phyloP scores from a whole-genome alignment of 2,329 filamentous ascomycete species.

The Exophiala dermatitidis region DNA sequence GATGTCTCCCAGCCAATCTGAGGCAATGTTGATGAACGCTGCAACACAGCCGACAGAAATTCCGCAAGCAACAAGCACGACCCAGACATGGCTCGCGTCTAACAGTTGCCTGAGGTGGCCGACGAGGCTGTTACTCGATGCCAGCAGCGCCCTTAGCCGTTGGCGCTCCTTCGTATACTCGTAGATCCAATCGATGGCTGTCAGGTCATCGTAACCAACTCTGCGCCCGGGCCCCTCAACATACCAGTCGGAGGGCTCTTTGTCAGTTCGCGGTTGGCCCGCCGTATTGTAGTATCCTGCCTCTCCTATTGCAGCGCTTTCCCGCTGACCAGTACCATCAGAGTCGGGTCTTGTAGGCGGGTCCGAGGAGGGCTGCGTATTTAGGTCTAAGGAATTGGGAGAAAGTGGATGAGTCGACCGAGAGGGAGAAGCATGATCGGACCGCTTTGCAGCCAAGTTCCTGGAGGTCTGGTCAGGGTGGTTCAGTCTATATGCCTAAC shows the following conservation, averaged over 20 bases:
- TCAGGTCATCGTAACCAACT: slow-evolving; percentile 92
- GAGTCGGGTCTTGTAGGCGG: not conserved
- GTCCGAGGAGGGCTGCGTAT: not conserved
- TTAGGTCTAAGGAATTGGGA: too few species aligned
- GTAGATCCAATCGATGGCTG: slow-evolving; percentile 98
- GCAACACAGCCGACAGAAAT: slow-evolving; percentile 76
- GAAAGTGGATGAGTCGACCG: not conserved
- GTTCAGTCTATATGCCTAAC: not conserved
- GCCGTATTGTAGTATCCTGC: not conserved
- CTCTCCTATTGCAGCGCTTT: not conserved
- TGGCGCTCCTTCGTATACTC: slow-evolving; percentile 96
- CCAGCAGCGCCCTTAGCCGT: slow-evolving; percentile 67
- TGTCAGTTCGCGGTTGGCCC: slow-evolving; percentile 32
- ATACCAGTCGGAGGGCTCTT: slow-evolving; percentile 65
- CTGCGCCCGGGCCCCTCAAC: slow-evolving; percentile 79
- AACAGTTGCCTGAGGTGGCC: slow-evolving; percentile 66
- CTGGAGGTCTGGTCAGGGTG: not conserved
- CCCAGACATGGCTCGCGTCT: slow-evolving; percentile 86
- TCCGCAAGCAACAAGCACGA: slow-evolving; percentile 78
- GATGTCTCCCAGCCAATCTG: slow-evolving; percentile 87
- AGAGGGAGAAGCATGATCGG: not conserved
- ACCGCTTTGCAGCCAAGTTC: not conserved
- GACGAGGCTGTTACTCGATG: slow-evolving; percentile 57
- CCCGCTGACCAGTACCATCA: not conserved
- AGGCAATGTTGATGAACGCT: slow-evolving; percentile 80